These are phyloP conservation scores for Ascochyta pisi DNA, from an alignment of 2,329 filamentous ascomycete genomes.

Conservation along the genomic window DNA sequence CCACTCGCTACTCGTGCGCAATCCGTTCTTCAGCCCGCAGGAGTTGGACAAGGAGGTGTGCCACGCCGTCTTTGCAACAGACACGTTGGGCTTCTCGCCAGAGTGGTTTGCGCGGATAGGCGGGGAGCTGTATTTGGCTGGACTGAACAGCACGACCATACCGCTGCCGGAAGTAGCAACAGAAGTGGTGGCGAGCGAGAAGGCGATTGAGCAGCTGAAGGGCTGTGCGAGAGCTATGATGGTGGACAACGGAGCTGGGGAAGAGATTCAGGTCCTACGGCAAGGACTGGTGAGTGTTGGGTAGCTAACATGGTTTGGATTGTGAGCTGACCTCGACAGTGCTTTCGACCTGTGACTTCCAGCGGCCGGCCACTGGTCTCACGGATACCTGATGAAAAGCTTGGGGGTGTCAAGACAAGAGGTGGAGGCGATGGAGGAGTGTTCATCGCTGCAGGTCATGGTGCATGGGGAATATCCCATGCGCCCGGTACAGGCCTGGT, in stretches of 20 bases:
- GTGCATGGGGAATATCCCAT: constrained; percentile 70
- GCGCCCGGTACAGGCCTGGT: constrained; percentile 72
- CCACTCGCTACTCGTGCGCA: constrained; percentile 72
- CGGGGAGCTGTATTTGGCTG: constrained; percentile 75
- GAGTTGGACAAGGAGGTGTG: constrained; percentile 58
- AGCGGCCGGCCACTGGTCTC: constrained; percentile 70
- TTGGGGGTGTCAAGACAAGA: constrained; percentile 60
- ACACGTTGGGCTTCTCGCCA: constrained; percentile 66
- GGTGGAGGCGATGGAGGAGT: constrained; percentile 64
- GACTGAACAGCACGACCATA: constrained; percentile 68
- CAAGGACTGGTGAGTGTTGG: constrained; percentile 59
- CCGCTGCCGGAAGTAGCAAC: constrained; percentile 66
- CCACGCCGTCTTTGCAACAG: constrained; percentile 73
- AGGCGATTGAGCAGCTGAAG: constrained; percentile 60
- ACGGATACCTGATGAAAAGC: constrained; percentile 61
- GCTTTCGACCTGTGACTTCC: constrained; percentile 74
- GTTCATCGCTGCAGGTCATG: constrained; percentile 75
- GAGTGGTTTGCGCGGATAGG: constrained; percentile 73
- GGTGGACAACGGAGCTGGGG: constrained; percentile 46
- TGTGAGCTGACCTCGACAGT: constrained; percentile 43
- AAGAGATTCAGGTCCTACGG: constrained; percentile 68
- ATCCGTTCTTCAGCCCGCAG: constrained; percentile 59
- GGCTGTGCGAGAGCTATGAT: constrained; percentile 59
- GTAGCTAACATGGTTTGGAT: not conserved
- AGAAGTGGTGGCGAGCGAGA: constrained; percentile 56